Evolutionary conservation across 2,329 filamentous ascomycete species (phyloP).

Genomic region (Amylocarpus encephaloides): DNA sequence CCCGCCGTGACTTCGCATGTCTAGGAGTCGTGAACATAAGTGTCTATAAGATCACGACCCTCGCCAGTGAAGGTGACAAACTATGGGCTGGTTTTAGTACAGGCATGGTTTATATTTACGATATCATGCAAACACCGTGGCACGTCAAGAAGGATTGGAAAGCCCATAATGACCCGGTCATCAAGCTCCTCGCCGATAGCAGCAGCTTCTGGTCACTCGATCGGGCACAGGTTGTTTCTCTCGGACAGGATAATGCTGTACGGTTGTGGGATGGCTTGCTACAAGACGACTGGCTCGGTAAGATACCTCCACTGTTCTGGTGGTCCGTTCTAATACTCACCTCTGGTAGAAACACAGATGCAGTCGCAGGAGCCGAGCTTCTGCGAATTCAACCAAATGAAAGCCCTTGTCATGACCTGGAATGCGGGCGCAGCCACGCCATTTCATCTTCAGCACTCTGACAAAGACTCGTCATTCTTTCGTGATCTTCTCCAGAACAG

Average conservation of each 20-base stretch:
- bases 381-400: slow-evolving; percentile 78
- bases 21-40: slow-evolving; percentile 79
- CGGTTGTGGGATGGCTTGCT: slow-evolving; percentile 88
- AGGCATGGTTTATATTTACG: slow-evolving; percentile 89
- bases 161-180: slow-evolving; percentile 77
- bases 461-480: slow-evolving; percentile 70
- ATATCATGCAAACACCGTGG: slow-evolving; percentile 79
- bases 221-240: slow-evolving; percentile 74
- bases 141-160: slow-evolving; percentile 89
- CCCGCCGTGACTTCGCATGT: slow-evolving; percentile 65
- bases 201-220: slow-evolving; percentile 82
- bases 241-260: slow-evolving; percentile 81
- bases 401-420: slow-evolving; percentile 82
- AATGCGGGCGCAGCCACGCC: slow-evolving; percentile 97
- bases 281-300: slow-evolving; percentile 85
- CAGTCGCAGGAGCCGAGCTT: slow-evolving; percentile 75
- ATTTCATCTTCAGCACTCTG: slow-evolving; percentile 64
- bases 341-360: slow-evolving; percentile 65
- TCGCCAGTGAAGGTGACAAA: slow-evolving; percentile 72
- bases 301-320: slow-evolving; percentile 16
- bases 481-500: slow-evolving; percentile 70
- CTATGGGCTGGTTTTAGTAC: slow-evolving; percentile 95
- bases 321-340: background rate
- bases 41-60: slow-evolving; percentile 87
- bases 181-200: slow-evolving; percentile 69